Evolutionary conservation across 768 basidiomycete genomes (phyloP).

Genomic region (Tulasnella sp.): DNA sequence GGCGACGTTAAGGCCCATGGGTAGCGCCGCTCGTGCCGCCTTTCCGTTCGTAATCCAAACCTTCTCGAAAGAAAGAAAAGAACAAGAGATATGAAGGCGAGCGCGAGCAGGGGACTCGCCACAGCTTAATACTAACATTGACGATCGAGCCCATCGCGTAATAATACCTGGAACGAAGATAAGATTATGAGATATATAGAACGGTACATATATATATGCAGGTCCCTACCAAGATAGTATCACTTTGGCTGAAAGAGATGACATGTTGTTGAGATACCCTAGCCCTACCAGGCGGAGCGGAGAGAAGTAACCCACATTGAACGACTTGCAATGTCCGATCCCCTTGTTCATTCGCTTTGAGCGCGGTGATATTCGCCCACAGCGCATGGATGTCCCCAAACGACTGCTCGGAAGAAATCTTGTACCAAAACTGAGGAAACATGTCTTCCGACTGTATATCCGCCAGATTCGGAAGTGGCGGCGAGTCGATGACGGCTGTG

Average conservation of each 20-base stretch:
- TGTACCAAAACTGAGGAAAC: background rate
- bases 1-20: slow-evolving; percentile 42
- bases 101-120: background rate
- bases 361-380: slow-evolving; percentile 41
- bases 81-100: background rate
- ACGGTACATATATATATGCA: too few species aligned
- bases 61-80: slow-evolving; percentile 33
- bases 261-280: too few species aligned
- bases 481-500: slow-evolving; percentile 53
- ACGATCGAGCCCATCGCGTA: slow-evolving; percentile 3
- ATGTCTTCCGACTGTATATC: slow-evolving; percentile 25
- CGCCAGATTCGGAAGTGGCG: slow-evolving; percentile 41
- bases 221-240: slow-evolving; percentile 46
- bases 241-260: slow-evolving; percentile 38
- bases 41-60: slow-evolving; percentile 50
- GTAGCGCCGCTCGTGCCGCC: slow-evolving; percentile 53
- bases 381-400: slow-evolving; percentile 58
- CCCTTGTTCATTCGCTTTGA: slow-evolving; percentile 40
- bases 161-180: background rate
- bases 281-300: too few species aligned
- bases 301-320: too few species aligned
- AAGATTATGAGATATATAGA: too few species aligned
- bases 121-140: background rate
- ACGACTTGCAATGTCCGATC: slow-evolving; percentile 48
- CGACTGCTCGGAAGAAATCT: slow-evolving; percentile 20